Base-by-base conservation (phyloP, 306 rosid genomes). In the Cucumis hystrix region DNA sequence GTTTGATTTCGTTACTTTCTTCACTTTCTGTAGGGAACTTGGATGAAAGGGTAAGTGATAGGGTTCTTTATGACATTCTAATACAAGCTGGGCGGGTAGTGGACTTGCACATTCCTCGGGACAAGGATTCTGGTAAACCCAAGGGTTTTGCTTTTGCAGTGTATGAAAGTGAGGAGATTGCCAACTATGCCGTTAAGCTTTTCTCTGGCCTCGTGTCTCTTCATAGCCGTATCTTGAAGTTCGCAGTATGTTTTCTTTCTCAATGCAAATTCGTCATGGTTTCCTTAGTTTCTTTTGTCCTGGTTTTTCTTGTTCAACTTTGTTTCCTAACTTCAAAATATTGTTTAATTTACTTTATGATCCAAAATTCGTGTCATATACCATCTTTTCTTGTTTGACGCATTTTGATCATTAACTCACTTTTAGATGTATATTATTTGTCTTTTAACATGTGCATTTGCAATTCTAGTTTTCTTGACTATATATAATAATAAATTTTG, bases 171-270 rank as follows among this genome's bases (percentile, higher is more conserved):
- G 92, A 78, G 79, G 98, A 92, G 87, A 77, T 89, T 82, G 92
- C 97, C 43, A 90, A 86, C 18, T 95, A 95, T 88, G 98, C 98
- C 55, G 89, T 95, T 74, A 82, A 75, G 84, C 98, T 92, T 84
- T 95, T 95, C 89, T 87, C 98, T 10, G 97, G 97, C 76, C 93
- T 95, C 8, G 92, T 95, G 78, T 84, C 92, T 78, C 92, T 95
- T 58, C 86, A 87, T 78, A 92, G 86, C 63, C 87, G 97, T 35
- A 89, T 96, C 10, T 87, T 95, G 72, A 95, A 88, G 88, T 92
- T 95, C 87, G 96, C 91, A 82, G 98, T 95, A 83, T 39, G 83
- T 83, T 75, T 75, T 11, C 40, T 64, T 67, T 70, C 57, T 70
- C 57, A 7, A 23, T 5, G 12, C n/a, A 20, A 66, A 65, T 65